Conservation (phyloP, 1,139 yeast genomes). For the Protomyces pachydermus region DNA sequence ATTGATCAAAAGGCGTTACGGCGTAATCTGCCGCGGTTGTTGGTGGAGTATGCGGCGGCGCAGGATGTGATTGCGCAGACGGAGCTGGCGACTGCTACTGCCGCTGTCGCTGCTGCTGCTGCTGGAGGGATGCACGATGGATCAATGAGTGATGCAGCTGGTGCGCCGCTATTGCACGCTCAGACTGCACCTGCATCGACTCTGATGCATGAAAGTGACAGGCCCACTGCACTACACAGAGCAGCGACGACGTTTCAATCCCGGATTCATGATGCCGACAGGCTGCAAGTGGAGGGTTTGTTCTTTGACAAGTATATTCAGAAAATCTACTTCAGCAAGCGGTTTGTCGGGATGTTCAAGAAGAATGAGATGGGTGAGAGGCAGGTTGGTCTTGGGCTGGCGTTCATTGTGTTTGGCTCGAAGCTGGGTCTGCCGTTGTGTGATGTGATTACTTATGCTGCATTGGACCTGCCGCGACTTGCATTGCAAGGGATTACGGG, state of each 20-base stretch:
- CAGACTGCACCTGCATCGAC: not conserved
- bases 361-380: constrained; percentile 17
- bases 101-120: too few relatives aligned
- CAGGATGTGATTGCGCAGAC: not conserved
- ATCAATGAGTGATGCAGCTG: not conserved
- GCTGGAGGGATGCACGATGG: not conserved
- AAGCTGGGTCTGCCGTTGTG: constrained; percentile 20
- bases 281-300: constrained; percentile 4
- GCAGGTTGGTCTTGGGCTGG: constrained; percentile 16
- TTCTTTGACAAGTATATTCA: constrained; percentile 15
- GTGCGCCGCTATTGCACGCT: not conserved
- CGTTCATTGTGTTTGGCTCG: constrained; percentile 11
- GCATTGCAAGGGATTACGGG: constrained; percentile 17
- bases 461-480: constrained; percentile 12
- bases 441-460: constrained; percentile 14
- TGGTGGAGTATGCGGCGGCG: constrained; percentile 7
- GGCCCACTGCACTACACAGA: not conserved
- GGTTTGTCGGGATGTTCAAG: constrained; percentile 12
- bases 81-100: not conserved
- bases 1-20: constrained; percentile 12
- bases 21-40: constrained; percentile 9
- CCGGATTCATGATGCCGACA: not conserved
- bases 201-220: not conserved
- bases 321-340: constrained; percentile 18
- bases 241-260: not conserved